A percentile compares a stretch with the other conserved stretches of the same genome.
These are phyloP conservation scores for Globisporangium solare DNA, from an alignment of 352 stramenopile species.

Conservation along the genomic window DNA sequence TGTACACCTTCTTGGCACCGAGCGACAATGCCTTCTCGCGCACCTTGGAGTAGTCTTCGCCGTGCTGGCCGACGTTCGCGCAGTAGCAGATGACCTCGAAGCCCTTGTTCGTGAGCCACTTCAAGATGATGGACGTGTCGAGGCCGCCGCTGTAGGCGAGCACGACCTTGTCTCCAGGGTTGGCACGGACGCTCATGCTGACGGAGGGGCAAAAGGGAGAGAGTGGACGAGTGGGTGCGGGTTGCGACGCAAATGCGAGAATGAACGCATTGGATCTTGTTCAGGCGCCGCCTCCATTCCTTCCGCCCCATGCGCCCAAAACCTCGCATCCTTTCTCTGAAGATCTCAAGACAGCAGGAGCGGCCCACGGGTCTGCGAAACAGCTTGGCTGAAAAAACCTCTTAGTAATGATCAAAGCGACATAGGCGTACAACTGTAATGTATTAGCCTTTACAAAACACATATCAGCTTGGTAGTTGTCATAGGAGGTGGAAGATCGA, in stretches of 20 bases:
- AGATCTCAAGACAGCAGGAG: background rate
- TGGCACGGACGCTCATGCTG: constrained; percentile 68
- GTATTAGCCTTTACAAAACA: background rate
- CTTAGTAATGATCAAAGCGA: no score
- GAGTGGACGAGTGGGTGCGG: constrained; percentile 14
- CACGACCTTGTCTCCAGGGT: constrained; percentile 89
- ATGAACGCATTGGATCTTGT: constrained; percentile 18
- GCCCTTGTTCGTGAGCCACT: constrained; percentile 97
- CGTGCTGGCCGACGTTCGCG: constrained; percentile 97
- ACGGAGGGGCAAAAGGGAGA: constrained; percentile 1
- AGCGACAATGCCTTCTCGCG: constrained; percentile 86
- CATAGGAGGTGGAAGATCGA: background rate
- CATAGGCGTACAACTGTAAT: background rate
- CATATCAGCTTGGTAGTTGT: background rate
- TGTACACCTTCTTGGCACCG: constrained; percentile 88
- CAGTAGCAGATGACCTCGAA: constrained; percentile 99
- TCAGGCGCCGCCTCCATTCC: background rate
- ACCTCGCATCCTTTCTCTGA: background rate
- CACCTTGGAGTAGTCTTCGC: constrained; percentile 93
- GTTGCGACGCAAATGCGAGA: constrained; percentile 23
- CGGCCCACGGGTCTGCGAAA: background rate
- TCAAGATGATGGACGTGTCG: constrained; percentile 98
- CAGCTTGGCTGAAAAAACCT: background rate
- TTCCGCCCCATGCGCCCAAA: background rate
- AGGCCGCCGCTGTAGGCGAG: constrained; percentile 97